Evolutionary conservation across 140 eudicot species (phyloP), one percentile per base, ranked within the genome.

Genomic region (Senecio squalidus): DNA sequence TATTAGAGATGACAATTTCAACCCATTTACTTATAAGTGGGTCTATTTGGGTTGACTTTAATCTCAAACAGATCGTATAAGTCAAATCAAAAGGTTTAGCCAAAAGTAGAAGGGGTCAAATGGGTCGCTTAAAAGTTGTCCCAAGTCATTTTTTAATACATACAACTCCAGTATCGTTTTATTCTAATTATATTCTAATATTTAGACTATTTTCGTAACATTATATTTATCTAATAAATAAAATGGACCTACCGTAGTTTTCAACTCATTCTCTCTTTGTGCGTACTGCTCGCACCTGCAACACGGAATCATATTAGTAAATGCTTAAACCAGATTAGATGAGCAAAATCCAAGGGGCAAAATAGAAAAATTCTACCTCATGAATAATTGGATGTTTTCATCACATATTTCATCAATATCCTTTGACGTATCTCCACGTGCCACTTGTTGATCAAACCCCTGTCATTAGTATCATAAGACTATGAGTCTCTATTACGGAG

Each of bases 321-420:
- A 50, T 55, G 18, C n/a, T 6, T 29, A 44, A 15, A 74, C 6
- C 23, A 36, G 16, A 8, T 29, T 62, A 0, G 21, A 22, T 10
- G 55, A 36, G 31, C 16, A 48, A 20, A n/a, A 28, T 41, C 1
- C 26, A 58, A 33, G 33, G 0, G 55, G 51, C 34, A 4, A 58
- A 2, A 36, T 41, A n/a, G 53, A 4, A 54, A 63, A 7, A n/a
- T n/a, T 34, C 31, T 62, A 85, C 97, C 95, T 89, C 78, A 59
- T 67, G 59, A 73, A 85, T 20, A 90, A 72, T 57, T 83, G 81
- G 62, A 85, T 75, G 59, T 90, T 90, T 64, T 89, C 95, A 33
- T 85, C 94, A 20, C 85, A 76, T 68, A 90, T 78, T 64, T 78
- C 67, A 63, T 90, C 95, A 47, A 85, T 62, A 61, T 64, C 53